Evolutionary conservation across 805 yeast species (phyloP).

Genomic region (Ogataea pilisensis): DNA sequence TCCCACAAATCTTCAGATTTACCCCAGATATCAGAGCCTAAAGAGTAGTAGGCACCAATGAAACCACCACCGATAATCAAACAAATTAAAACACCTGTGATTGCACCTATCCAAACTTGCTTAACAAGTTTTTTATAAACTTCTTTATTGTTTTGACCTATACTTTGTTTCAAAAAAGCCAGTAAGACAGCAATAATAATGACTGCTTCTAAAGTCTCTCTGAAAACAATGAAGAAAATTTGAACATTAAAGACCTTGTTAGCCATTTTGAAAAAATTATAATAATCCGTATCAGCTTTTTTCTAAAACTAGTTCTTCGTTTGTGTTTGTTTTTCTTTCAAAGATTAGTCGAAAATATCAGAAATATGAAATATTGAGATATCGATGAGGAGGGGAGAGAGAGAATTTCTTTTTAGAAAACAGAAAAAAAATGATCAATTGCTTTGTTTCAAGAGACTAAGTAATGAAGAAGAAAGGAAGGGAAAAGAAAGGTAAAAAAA

Average conservation of each 20-base stretch:
- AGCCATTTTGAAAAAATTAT: conserved; percentile 18
- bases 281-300: no score
- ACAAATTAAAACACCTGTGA: conserved; percentile 72
- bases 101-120: conserved; percentile 88
- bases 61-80: conserved; percentile 84
- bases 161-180: conserved; percentile 87
- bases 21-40: conserved; percentile 81
- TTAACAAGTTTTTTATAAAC: conserved; percentile 61
- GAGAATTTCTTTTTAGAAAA: conserved; percentile 2
- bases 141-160: conserved; percentile 42
- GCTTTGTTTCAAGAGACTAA: not conserved
- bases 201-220: conserved; percentile 93
- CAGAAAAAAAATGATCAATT: not conserved
- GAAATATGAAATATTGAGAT: not conserved
- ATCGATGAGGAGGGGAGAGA: conserved; percentile 7
- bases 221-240: conserved; percentile 84
- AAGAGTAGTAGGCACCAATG: conserved; percentile 86
- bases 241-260: conserved; percentile 57
- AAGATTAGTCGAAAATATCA: not conserved
- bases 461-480: not conserved
- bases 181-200: conserved; percentile 85
- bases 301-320: no score
- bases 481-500: not conserved
- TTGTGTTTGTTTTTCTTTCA: no score
- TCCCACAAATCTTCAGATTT: conserved; percentile 93